A percentile compares a stretch with the other conserved stretches of the same genome.
Conservation (phyloP, 805 yeast species). For the Lipomyces spencermartinsiae region DNA sequence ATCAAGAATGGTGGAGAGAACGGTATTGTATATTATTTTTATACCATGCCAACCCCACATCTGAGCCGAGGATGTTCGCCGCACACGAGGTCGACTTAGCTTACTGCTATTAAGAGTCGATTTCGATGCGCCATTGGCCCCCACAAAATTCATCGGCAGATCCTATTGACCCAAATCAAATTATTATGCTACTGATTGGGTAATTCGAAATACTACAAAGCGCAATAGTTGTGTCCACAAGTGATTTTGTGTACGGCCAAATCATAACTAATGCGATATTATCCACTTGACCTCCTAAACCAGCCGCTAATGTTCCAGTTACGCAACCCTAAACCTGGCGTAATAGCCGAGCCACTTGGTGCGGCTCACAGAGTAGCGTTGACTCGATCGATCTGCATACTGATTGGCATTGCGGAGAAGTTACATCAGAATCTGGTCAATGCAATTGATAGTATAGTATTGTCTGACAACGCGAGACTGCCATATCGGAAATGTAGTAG, state of each 20-base stretch:
- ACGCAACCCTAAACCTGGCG: no score
- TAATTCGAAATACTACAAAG: not conserved
- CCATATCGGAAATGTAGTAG: not conserved
- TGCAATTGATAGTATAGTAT: not conserved
- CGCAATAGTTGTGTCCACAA: not conserved
- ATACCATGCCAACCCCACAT: not conserved
- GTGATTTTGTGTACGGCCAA: no score
- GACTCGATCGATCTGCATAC: not conserved
- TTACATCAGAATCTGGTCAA: not conserved
- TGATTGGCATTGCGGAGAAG: no score
- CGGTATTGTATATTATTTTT: not conserved
- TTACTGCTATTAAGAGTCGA: no score
- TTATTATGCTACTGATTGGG: not conserved
- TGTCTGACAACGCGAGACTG: not conserved
- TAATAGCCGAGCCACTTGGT: no score
- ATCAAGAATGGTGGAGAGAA: no score
- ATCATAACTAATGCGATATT: not conserved
- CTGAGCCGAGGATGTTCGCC: not conserved
- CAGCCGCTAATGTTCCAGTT: no score
- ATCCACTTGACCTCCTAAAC: no score
- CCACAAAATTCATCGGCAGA: not conserved
- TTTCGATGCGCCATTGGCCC: not conserved
- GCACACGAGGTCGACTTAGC: no score
- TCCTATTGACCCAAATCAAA: not conserved
- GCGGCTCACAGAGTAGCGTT: not conserved